phyloP scores from a whole-genome alignment of 2,329 filamentous ascomycete genomes.

The Epichloe bromicola region DNA sequence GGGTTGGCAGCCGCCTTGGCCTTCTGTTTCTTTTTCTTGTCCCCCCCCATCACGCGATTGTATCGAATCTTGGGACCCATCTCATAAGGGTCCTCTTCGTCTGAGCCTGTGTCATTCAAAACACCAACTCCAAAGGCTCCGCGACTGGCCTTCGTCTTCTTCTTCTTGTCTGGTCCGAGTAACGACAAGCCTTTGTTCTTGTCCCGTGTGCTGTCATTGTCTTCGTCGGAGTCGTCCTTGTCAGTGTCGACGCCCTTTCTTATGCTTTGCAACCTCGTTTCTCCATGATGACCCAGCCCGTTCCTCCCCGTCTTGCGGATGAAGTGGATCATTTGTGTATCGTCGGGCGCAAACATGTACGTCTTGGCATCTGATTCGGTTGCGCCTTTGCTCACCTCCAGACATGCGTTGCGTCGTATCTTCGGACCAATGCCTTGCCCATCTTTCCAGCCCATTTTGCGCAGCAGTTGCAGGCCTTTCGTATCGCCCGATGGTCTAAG shows the following conservation, averaged over 20 bases:
- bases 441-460: slow-evolving; percentile 90
- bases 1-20: slow-evolving; percentile 45
- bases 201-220: slow-evolving; percentile 5
- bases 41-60: slow-evolving; percentile 61
- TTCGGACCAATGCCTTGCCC: slow-evolving; percentile 89
- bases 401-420: slow-evolving; percentile 58
- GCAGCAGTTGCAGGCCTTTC: slow-evolving; percentile 73
- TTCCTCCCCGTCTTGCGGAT: slow-evolving; percentile 53
- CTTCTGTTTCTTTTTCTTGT: slow-evolving; percentile 63
- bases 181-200: slow-evolving; percentile 7
- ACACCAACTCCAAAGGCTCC: slow-evolving; percentile 78
- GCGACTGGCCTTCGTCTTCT: slow-evolving; percentile 38
- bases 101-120: slow-evolving; percentile 84
- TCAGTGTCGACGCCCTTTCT: slow-evolving; percentile 23
- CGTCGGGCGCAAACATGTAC: slow-evolving; percentile 76
- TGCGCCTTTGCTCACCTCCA: slow-evolving; percentile 33
- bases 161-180: slow-evolving; percentile 30
- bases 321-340: slow-evolving; percentile 56
- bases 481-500: slow-evolving; percentile 65
- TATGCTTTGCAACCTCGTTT: slow-evolving; percentile 35
- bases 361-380: slow-evolving; percentile 30
- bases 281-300: slow-evolving; percentile 55
- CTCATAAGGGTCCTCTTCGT: slow-evolving; percentile 89
- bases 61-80: slow-evolving; percentile 86
- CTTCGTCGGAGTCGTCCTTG: slow-evolving; percentile 33